Base-by-base conservation (phyloP, 2,329 filamentous ascomycete species). In the Bipolaris sorokiniana region DNA sequence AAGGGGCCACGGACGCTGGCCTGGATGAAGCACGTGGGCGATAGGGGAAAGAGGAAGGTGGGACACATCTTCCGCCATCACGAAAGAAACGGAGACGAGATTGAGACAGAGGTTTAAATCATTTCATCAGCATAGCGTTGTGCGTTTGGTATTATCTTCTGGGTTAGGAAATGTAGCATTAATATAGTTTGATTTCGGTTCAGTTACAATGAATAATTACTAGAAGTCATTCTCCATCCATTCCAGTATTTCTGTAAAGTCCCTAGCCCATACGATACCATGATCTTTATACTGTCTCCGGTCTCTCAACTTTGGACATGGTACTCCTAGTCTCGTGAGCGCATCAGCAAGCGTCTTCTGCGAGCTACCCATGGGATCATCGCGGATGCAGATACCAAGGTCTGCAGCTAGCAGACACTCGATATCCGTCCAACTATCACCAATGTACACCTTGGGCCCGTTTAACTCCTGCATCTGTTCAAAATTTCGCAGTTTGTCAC, bases 81-180 rank as follows among this genome's bases (percentile, higher is more conserved):
- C 50, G 83, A 86, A 16, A 84, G 69, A 49, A 65, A 62, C 66
- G 81, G 83, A 31, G 72, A 76, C 9, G 86, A 84, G 0, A 80
- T 90, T 63, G 88, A 91, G 80, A 90, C 87, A 16, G 89, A 91
- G 76, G 86, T 88, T 37, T 90, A 40, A 22, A n/a, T 26, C 7
- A 31, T 26, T 7, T 45, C 38, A 20, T 7, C 37, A 3, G 31
- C 46, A 58, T 50, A 54, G 55, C 51, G 46, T 18, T 2, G 55
- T 41, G 55, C 41, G 55, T 58, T 46, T 26, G 55, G 55, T 22
- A 51, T 54, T 18, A 36, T n/a, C 20, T 31, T 18, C 46, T 15
- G 18, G 31, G 28, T 15, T 20, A 1, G 38, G 28, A 18, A 37
- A 28, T 54, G 34, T n/a, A 47, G 7, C 7, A 37, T 45, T n/a